A percentile compares a stretch with the other conserved stretches of the same genome.
Conservation (phyloP, 306 rosid species). For the Phaseolus lunatus region DNA sequence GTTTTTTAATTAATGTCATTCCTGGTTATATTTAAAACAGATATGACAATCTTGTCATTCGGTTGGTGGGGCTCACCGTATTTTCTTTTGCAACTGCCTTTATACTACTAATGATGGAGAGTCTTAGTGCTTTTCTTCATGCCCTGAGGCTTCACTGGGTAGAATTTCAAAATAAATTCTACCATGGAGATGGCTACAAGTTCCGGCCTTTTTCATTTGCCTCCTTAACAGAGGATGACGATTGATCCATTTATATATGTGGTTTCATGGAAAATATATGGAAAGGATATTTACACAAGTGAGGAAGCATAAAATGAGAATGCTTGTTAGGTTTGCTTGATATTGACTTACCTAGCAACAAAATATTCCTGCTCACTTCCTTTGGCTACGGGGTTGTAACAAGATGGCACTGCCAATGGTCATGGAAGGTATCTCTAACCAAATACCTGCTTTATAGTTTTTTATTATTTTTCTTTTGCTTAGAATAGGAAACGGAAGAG, state of each 20-base stretch:
- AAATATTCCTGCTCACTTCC: conserved; percentile 56
- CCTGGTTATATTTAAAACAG: conserved; percentile 59
- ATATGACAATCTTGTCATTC: conserved; percentile 81
- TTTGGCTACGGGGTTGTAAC: conserved; percentile 49
- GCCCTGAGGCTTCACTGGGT: conserved; percentile 99
- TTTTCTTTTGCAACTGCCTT: conserved; percentile 97
- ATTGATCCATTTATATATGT: conserved; percentile 51
- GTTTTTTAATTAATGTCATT: conserved; percentile 40
- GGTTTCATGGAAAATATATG: conserved; percentile 39
- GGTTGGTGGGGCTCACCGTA: conserved; percentile 86
- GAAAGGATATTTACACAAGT: conserved; percentile 38
- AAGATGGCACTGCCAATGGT: conserved; percentile 47
- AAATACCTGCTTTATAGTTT: conserved; percentile 28
- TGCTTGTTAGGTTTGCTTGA: conserved; percentile 46
- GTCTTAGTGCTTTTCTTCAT: conserved; percentile 97
- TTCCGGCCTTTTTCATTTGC: conserved; percentile 94
- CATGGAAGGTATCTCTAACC: conserved; percentile 45
- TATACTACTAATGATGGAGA: conserved; percentile 98
- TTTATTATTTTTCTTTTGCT: conserved; percentile 15
- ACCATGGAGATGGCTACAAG: conserved; percentile 94
- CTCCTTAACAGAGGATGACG: conserved; percentile 79
- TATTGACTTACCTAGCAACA: conserved; percentile 56
- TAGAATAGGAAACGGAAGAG: conserved; percentile 54
- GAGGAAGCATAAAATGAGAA: conserved; percentile 43
- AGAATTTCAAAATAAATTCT: conserved; percentile 95